Base-by-base conservation (phyloP, 2,329 filamentous ascomycete genomes). In the Hymenoscyphus albidus region DNA sequence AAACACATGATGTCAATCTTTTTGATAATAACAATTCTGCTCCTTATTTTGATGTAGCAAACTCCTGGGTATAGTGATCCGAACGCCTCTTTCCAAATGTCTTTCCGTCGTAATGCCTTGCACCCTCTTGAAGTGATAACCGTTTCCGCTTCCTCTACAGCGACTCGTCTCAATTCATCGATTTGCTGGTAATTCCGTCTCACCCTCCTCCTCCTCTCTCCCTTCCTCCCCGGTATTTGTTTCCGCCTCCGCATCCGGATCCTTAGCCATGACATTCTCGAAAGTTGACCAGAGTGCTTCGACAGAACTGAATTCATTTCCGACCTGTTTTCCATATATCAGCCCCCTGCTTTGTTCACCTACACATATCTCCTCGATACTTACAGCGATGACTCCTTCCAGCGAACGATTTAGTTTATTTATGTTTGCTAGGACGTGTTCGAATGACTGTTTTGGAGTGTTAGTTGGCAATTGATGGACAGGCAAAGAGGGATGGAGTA, bases 221-320 rank as follows among this genome's bases (percentile, higher is more conserved):
- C 68, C 72, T 48, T 75, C 76, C 16, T 73, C 72, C 22, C 61
- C 69, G 35, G 65, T 63, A 71, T 71, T 57, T 62, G 67, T 72
- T 54, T 76, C 71, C 70, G 68, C 62, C 18, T 74, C 68, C 2
- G 74, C 72, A 59, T 79, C 80, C 2, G 79, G 78, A 63, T 89
- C 84, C 73, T 89, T 91, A 9, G 86, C 91, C 93, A 97, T 98
- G 71, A 98, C 93, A 70, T 89, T 91, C 79, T 99, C 95, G 74
- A 99, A 98, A 74, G 96, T 92, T 48, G 91, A 96, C 95, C 95
- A 99, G 16, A 99, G 83, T 38, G 92, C 93, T 77, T 99, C 95
- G 55, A 99, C 95, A 3, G 92, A 93, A n/a, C 91, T 89, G 78
- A 99, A 97, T 74, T 99, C 95, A 78, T 97, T 97, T 44, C 95